Conservation (phyloP, 306 rosid genomes). For the Hippophae rhamnoides region DNA sequence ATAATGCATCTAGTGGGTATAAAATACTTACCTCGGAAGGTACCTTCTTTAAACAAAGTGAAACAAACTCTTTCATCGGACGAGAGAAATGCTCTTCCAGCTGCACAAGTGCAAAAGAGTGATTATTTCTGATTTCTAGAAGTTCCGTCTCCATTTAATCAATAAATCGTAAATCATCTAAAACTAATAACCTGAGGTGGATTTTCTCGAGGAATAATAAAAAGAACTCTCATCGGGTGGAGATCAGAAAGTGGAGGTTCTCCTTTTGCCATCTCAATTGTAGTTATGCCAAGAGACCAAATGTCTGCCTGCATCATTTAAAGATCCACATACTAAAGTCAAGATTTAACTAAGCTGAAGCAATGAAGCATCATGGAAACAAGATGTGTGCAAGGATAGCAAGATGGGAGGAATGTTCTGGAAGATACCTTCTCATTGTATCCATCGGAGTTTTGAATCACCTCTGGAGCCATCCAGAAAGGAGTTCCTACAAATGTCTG, state of each 20-base stretch:
- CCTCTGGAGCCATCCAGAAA: slow-evolving; percentile 99
- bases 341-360: slow-evolving; percentile 13
- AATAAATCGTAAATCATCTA: slow-evolving; percentile 8
- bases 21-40: slow-evolving; percentile 76
- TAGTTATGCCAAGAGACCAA: slow-evolving; percentile 97
- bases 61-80: slow-evolving; percentile 86
- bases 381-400: slow-evolving; percentile 12
- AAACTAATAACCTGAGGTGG: slow-evolving; percentile 78
- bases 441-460: slow-evolving; percentile 93
- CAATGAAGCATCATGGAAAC: slow-evolving; percentile 2
- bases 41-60: slow-evolving; percentile 82
- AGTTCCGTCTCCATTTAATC: slow-evolving; percentile 15
- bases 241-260: slow-evolving; percentile 99
- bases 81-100: slow-evolving; percentile 98
- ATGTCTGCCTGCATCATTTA: slow-evolving; percentile 82
- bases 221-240: slow-evolving; percentile 98
- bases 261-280: slow-evolving; percentile 99
- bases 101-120: slow-evolving; percentile 41
- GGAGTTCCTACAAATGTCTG: slow-evolving; percentile 99
- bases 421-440: slow-evolving; percentile 86
- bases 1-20: slow-evolving; percentile 3
- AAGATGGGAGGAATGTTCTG: neutral
- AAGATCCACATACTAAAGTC: slow-evolving; percentile 22
- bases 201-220: slow-evolving; percentile 93
- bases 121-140: slow-evolving; percentile 7